Evolutionary conservation across 2,329 filamentous ascomycete species (phyloP), one percentile per base, ranked within the genome.

Genomic region (Rhinocladiella similis): DNA sequence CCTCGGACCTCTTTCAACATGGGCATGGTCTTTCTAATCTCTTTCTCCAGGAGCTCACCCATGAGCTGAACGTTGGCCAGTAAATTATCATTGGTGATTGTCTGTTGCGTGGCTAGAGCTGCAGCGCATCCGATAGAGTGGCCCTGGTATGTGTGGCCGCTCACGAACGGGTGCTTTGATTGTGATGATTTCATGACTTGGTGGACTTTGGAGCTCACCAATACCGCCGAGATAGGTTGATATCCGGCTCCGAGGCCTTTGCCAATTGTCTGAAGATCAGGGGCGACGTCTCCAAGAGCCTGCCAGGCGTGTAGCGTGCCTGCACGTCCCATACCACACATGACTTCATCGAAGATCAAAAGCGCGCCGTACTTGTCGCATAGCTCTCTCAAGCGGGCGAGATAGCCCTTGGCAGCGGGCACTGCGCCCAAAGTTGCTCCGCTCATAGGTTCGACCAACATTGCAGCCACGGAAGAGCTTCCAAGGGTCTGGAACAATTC

Each of bases 221-320:
- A 14, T 10, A 42, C 39, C 10, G 13, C 39, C 2, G 39, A n/a
- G 16, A 42, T 9, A 16, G 39, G 16, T 9, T 16, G 39, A 16
- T 42, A 42, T 3, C 39, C 39, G 16, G 10, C 39, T 5, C 20
- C 20, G 13, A 42, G 39, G 9, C 39, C 39, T 7, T 42, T 42
- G 2, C 39, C 39, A 18, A 42, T 42, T 1, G 39, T 42, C 3
- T 16, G 13, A 20, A 42, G 12, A 20, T 42, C 39, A 4, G 39
- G 39, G 10, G n/a, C 20, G 3, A 42, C n/a, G n/a, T 14, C n/a
- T 42, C 16, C 39, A n/a, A n/a, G n/a, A 9, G 7, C 10, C n/a
- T 42, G 10, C 80, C 81, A 86, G 4, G 80, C 82, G 61, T 84
- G 82, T 2, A 83, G 66, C 1, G 78, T 80, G 1, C 81, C 83